Evolutionary conservation across 140 eudicot species (phyloP), one percentile per base, ranked within the genome.

Genomic region (Oenanthe javanica): DNA sequence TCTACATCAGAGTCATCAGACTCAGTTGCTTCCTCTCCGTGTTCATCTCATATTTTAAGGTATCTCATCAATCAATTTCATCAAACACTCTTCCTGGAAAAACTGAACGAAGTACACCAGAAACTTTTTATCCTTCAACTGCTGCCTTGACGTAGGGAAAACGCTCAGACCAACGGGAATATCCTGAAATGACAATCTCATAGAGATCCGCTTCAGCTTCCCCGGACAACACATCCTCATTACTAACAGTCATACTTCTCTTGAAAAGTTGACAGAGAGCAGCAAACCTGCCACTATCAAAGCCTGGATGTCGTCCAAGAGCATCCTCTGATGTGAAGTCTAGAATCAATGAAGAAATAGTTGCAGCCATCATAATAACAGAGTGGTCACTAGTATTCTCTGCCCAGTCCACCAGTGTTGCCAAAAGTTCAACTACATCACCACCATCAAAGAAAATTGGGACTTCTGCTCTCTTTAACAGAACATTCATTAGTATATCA

Each of bases 361-460:
- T 94, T 84, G 98, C 88, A 76, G 93, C 97, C 97, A 92, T 94
- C 97, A 94, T 89, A 45, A 88, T 84, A 66, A 79, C 69, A 78
- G 94, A 80, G 64, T 74, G 69, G 64, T 94, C 95, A 80, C 45
- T 78, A n/a, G 77, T 80, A 48, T 79, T 50, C 82, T 85, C 96
- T 82, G 95, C 75, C 97, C 97, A 92, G 27, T 81, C 69, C 78
- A 91, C 72, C 83, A 95, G 70, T 43, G 84, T 88, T 40, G 84
- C 85, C 84, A 92, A 78, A 77, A 95, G 90, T 83, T 77, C 87
- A 82, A 85, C 82, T 82, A 89, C 75, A 66, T 38, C 78, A 76
- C 91, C 52, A 77, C 86, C 90, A 63, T 86, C 97, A 87, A 88
- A 49, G 57, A 79, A 86, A 43, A 81, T 74, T 43, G 77, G 71